phyloP scores from a whole-genome alignment of 2,329 filamentous ascomycete genomes.

The Cordyceps javanica region DNA sequence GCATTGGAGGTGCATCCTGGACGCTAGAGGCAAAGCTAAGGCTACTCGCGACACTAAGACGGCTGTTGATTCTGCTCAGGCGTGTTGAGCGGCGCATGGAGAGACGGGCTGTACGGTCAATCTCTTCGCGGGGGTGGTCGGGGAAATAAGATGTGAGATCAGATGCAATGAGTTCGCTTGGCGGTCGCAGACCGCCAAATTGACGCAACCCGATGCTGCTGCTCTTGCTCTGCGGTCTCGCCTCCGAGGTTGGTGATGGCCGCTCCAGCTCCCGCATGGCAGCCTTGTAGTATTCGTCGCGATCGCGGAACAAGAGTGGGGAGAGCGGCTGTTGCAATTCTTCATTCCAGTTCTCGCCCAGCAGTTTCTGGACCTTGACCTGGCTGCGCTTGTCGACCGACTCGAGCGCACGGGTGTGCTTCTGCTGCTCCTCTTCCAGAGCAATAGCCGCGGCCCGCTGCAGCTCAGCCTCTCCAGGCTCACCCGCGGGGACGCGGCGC shows the following conservation, averaged over 20 bases:
- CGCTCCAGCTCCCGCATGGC: constrained; percentile 53
- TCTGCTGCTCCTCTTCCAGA: constrained; percentile 75
- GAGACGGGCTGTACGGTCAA: constrained; percentile 89
- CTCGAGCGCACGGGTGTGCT: constrained; percentile 57
- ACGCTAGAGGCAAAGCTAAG: constrained; percentile 88
- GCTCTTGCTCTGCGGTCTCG: constrained; percentile 31
- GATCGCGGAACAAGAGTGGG: constrained; percentile 65
- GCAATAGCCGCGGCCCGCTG: constrained; percentile 84
- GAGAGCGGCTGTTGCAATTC: constrained; percentile 79
- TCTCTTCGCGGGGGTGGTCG: constrained; percentile 86
- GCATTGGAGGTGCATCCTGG: constrained; percentile 88
- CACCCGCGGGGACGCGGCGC: constrained; percentile 84
- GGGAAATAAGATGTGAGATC: constrained; percentile 97
- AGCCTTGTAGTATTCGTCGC: constrained; percentile 60
- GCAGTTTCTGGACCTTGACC: constrained; percentile 80
- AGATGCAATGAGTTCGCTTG: constrained; percentile 94
- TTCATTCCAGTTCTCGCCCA: constrained; percentile 80
- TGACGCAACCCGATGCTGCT: constrained; percentile 62
- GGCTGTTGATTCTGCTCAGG: constrained; percentile 86
- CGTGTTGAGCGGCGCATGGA: constrained; percentile 87
- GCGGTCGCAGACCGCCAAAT: constrained; percentile 87
- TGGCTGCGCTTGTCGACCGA: constrained; percentile 70
- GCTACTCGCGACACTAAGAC: constrained; percentile 89
- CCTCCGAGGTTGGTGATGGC: constrained; percentile 41
- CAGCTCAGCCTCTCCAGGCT: constrained; percentile 81